Base-by-base conservation (phyloP, 805 yeast genomes). In the Ogataea polymorpha region DNA sequence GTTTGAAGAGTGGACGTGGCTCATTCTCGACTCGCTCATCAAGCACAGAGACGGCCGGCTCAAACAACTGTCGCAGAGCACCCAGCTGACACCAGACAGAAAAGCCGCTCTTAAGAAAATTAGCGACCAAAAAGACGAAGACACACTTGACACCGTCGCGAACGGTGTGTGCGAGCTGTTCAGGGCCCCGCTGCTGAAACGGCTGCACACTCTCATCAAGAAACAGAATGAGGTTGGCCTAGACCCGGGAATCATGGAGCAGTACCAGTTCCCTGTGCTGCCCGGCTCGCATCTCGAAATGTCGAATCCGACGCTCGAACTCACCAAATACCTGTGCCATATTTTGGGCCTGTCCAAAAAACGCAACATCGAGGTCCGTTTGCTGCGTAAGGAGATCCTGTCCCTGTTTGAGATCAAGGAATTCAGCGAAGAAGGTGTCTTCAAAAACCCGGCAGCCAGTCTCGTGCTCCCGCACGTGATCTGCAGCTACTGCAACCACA, bases 1-100 rank as follows among this genome's bases (percentile, higher is more conserved):
- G 58, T 89, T 93, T 66, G 84, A 82, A 34, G 93, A 84, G 51
- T 93, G 96, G 96, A 67, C 86, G 28, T 67, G 80, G 32, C 77
- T 87, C 45, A 81, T 88, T 54, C 62, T 90, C 54, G 93, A 86
- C 59, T 67, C 84, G 2, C 65, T 88, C 50, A 68, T 80, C 25
- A 78, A 77, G 42, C 66, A 68, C 33, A 83, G 86, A 49, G 63
- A 64, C 11, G 68, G 65, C 2, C 58, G 53, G 12, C 40, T 53
- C 1, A 58, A 63, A 6, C 33, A 24, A 15, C 31, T 36, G 12
- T 40, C 55, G 10, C 50, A 44, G 15, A 71, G 27, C 8, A 33
- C 55, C 8, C 49, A 41, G 14, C 72, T 73, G 0, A 74, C 87
- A 0, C 86, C 82, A 39, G 69, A 91, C 51, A 70, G 71, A 6